A percentile compares a stretch with the other conserved stretches of the same genome.
Conservation (phyloP, 306 rosid genomes). For the Vigna angularis region DNA sequence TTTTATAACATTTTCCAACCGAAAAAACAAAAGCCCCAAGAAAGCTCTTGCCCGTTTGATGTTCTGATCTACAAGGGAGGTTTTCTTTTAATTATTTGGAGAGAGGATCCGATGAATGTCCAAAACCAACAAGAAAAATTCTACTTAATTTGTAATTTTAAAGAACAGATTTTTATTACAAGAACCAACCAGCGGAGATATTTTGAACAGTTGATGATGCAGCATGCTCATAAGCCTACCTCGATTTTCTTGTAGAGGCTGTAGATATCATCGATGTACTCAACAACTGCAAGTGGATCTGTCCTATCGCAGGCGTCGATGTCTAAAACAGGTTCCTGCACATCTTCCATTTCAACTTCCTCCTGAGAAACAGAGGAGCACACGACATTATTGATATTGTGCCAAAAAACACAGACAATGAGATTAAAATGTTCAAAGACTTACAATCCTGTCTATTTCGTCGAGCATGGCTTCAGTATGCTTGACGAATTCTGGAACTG, state of each 20-base stretch:
- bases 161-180: neutral
- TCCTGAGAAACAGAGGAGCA: conserved; percentile 35
- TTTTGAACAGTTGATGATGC: neutral
- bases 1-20: neutral
- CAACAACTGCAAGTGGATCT: conserved; percentile 57
- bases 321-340: conserved; percentile 50
- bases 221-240: conserved; percentile 13
- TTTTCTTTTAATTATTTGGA: no score
- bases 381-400: neutral
- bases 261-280: conserved; percentile 51
- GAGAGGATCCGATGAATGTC: neutral
- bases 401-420: neutral
- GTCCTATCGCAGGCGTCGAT: conserved; percentile 44
- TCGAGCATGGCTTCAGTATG: conserved; percentile 58
- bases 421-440: conserved; percentile 1
- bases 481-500: conserved; percentile 53
- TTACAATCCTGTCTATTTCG: conserved; percentile 53
- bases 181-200: neutral
- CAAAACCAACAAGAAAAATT: neutral
- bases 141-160: neutral
- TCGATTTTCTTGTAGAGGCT: conserved; percentile 42
- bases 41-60: neutral
- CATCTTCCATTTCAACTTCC: conserved; percentile 57
- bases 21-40: neutral
- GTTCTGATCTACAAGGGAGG: conserved; percentile 1